Evolutionary conservation across 2,329 filamentous ascomycete genomes (phyloP).

Genomic region (Pyricularia sp.): DNA sequence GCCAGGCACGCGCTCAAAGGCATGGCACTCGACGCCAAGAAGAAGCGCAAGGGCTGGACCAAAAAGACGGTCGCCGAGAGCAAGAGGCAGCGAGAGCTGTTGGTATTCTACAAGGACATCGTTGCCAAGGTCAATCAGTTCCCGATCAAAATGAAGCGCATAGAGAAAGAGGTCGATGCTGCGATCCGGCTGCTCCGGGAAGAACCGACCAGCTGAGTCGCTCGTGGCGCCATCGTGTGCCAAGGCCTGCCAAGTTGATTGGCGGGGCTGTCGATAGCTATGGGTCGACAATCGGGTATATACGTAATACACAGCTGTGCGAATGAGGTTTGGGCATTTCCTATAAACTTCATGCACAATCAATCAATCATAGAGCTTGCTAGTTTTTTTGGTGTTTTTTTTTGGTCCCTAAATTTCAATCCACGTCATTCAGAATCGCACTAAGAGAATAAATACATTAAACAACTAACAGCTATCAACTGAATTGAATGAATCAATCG

Average conservation of each 20-base stretch:
- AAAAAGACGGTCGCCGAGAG: neutral
- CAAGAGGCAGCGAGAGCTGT: neutral
- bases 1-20: neutral
- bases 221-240: neutral
- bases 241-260: neutral
- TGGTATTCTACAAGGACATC: neutral
- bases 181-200: neutral
- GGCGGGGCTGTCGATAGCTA: neutral
- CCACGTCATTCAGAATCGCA: neutral
- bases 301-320: neutral
- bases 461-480: neutral
- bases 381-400: neutral
- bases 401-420: neutral
- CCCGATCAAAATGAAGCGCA: neutral
- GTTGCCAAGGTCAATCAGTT: neutral
- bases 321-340: neutral
- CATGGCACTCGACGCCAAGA: neutral
- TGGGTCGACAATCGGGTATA: neutral
- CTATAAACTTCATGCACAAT: no score
- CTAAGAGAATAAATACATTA: no score
- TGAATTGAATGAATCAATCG: neutral
- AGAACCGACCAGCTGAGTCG: neutral
- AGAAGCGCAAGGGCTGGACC: neutral
- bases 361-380: neutral
- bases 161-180: neutral